Evolutionary conservation across 2,329 filamentous ascomycete species (phyloP).

Genomic region (Pseudocercospora musae): DNA sequence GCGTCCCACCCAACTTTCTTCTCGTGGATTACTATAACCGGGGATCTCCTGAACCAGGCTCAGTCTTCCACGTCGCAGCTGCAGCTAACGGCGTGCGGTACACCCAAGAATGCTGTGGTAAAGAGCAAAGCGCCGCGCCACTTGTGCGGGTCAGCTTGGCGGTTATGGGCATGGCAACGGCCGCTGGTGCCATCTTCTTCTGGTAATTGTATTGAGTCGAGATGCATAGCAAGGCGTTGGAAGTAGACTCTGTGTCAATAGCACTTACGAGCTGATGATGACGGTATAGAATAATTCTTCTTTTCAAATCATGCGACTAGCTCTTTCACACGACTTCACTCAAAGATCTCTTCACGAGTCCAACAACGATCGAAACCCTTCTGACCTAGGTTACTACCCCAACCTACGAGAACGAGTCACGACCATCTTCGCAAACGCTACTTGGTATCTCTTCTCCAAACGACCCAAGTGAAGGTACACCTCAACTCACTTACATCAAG

Average conservation of each 20-base stretch:
- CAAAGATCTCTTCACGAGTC: too few relatives aligned
- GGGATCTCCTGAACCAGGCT: slow-evolving; percentile 60
- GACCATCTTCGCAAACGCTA: too few relatives aligned
- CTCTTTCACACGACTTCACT: too few relatives aligned
- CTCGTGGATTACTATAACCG: slow-evolving; percentile 84
- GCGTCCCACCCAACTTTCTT: slow-evolving; percentile 69
- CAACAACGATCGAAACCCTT: too few relatives aligned
- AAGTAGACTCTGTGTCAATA: background rate
- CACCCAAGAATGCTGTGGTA: slow-evolving; percentile 56
- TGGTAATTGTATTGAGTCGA: slow-evolving; percentile 5
- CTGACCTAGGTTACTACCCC: too few relatives aligned
- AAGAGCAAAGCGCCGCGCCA: slow-evolving; percentile 4
- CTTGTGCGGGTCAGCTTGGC: slow-evolving; percentile 8
- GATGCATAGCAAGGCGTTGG: slow-evolving; percentile 13
- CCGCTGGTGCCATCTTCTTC: slow-evolving; percentile 8
- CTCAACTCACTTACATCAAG: too few relatives aligned
- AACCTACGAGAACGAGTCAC: too few relatives aligned
- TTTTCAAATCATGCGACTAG: background rate
- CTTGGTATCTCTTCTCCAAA: too few relatives aligned
- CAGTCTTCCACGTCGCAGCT: slow-evolving; percentile 73
- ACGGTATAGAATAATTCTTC: background rate
- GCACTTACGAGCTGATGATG: background rate
- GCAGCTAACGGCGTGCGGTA: slow-evolving; percentile 71
- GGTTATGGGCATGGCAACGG: background rate
- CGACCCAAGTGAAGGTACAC: too few relatives aligned